These are phyloP conservation scores for Rhododendron kiyosumense DNA, from an alignment of 148 eudicot species.

Conservation along the genomic window DNA sequence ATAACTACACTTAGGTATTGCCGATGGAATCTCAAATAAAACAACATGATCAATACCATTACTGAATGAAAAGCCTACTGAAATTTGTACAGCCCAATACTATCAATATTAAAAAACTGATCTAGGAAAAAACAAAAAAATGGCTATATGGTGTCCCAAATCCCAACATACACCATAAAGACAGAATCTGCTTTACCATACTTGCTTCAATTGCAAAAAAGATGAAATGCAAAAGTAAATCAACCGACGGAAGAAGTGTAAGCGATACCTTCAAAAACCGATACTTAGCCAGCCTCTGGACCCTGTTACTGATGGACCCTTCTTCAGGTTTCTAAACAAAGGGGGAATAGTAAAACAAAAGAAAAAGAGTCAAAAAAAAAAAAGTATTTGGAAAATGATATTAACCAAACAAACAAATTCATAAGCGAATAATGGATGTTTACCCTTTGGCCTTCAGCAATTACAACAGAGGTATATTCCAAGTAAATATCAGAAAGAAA, in stretches of 20 bases:
- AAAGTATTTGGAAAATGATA: background rate
- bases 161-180: background rate
- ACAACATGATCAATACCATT: background rate
- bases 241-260: background rate
- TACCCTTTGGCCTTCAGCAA: background rate
- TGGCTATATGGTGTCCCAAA: background rate
- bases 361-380: too few relatives aligned
- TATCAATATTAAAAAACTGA: background rate
- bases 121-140: background rate
- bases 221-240: background rate
- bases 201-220: background rate
- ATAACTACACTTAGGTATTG: background rate
- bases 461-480: background rate
- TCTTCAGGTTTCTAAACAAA: slow-evolving; percentile 86
- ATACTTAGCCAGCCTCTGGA: slow-evolving; percentile 93
- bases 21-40: background rate
- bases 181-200: background rate
- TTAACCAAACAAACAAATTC: background rate
- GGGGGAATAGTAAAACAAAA: background rate
- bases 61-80: background rate
- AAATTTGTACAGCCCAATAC: background rate
- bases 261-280: slow-evolving; percentile 81
- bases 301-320: slow-evolving; percentile 90
- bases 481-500: background rate
- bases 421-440: background rate